Conservation (phyloP, 1,139 yeast species). For the Pichia cactophila region DNA sequence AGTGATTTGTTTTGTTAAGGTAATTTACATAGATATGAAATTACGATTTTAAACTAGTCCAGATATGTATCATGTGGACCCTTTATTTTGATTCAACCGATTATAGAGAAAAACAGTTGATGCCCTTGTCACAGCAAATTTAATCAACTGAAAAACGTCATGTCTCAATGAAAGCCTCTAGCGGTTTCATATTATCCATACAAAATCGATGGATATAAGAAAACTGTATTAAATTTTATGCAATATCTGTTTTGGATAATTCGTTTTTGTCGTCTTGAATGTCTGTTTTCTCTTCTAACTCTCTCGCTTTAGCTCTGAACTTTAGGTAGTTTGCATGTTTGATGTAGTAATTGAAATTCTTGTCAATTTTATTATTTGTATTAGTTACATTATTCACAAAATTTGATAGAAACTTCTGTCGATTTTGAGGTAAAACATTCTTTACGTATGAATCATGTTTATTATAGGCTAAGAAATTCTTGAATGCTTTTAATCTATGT, state of each 20-base stretch:
- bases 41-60: no score
- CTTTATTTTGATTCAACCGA: no score
- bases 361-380: conserved; percentile 26
- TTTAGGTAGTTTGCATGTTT: conserved; percentile 36
- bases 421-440: conserved; percentile 26
- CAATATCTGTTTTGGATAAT: conserved; percentile 11
- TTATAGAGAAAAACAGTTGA: no score
- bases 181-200: no score
- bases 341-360: conserved; percentile 28
- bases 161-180: no score
- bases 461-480: conserved; percentile 19
- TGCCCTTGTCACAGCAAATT: no score
- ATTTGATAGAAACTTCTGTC: conserved; percentile 25
- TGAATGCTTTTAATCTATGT: conserved; percentile 16
- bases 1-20: no score
- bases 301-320: conserved; percentile 29
- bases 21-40: no score
- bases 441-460: conserved; percentile 20
- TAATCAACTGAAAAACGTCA: no score
- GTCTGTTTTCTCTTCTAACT: conserved; percentile 35
- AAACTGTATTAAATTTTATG: no score
- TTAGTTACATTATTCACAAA: conserved; percentile 23
- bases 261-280: conserved; percentile 29
- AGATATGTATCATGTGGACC: no score
- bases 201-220: no score